These are phyloP conservation scores for Lactifluus hygrophoroides DNA, from an alignment of 768 basidiomycete species.

Conservation along the genomic window DNA sequence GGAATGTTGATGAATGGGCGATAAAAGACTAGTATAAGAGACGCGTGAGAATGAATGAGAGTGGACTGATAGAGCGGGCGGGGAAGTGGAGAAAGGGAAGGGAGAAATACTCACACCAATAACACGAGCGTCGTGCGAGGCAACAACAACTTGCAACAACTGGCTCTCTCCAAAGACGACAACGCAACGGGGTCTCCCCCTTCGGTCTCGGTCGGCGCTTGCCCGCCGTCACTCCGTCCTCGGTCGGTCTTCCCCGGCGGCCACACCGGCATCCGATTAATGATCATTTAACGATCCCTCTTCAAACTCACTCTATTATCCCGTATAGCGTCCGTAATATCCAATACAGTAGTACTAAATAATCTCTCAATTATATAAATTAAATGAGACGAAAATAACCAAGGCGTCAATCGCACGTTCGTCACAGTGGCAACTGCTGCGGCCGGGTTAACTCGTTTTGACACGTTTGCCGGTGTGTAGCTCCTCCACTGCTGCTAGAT, in stretches of 20 bases:
- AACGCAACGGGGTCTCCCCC: slow-evolving; percentile 4
- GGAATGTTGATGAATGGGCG: slow-evolving; percentile 8
- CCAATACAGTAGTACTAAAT: slow-evolving; percentile 3
- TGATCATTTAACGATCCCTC: background rate
- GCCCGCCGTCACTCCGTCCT: no score
- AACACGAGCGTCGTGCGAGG: slow-evolving; percentile 21
- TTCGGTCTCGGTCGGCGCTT: background rate
- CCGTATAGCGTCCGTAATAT: slow-evolving; percentile 2
- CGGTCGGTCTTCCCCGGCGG: background rate
- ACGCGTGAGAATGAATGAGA: slow-evolving; percentile 1
- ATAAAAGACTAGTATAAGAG: slow-evolving; percentile 6
- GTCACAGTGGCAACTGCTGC: slow-evolving; percentile 1
- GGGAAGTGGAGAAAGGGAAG: background rate
- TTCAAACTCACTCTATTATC: background rate
- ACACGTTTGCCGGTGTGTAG: slow-evolving; percentile 11
- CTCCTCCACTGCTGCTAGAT: slow-evolving; percentile 5
- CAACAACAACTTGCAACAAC: no score
- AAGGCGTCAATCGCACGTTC: background rate
- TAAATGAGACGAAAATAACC: slow-evolving; percentile 3
- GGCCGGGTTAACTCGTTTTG: slow-evolving; percentile 10
- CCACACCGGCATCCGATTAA: background rate
- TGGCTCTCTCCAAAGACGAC: slow-evolving; percentile 6
- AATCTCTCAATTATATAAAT: slow-evolving; percentile 6
- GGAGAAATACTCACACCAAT: slow-evolving; percentile 1
- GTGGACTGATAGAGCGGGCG: background rate